Evolutionary conservation across 805 yeast species (phyloP), one percentile per base, ranked within the genome.

Genomic region (Ogataea chonburiensis): DNA sequence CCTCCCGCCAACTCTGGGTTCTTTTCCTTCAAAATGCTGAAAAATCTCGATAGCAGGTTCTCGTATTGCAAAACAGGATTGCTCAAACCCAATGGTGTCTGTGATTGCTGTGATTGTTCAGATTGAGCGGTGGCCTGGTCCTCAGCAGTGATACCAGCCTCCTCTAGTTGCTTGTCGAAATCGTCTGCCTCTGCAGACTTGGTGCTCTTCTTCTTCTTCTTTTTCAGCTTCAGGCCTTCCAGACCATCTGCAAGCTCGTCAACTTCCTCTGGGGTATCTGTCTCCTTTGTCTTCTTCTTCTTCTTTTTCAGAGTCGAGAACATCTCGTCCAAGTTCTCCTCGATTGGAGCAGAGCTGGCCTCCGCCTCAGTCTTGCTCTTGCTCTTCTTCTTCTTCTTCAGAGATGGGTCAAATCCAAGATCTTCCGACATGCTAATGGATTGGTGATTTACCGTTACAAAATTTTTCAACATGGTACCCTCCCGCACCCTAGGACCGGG

Each of bases 1-100:
- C 91, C 98, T 60, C 97, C 97, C 28, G 98, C 98, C 56, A 93
- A 77, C 65, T 93, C 98, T 45, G 99, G 99, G 70, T 93, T 93
- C 68, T 91, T 91, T 46, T 86, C 81, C 56, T 86, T 87, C 58
- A 93, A 74, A 43, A 91, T 81, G 37, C 68, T 66, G 71, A 89
- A 93, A 62, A 93, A 93, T 61, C 98, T 77, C 36, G 82, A 74
- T 55, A 93, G 74, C 47, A 93, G 75, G 31, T 73, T 75, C 42
- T 78, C 79, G 66, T 93, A 93, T 42, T 89, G 47, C 55, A 46
- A 22, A 83, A 69, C 33, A 82, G 91, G 28, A 70, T 71, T 52
- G 69, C 37, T 49, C 45, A 28, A 53, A 61, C 31, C 50, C 43
- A 38, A 61, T 61, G 13, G 66, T 55, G 40, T 24, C 24, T 42